Percentiles rank a stretch among this genome's conserved stretches.
phyloP scores from a whole-genome alignment of 2,329 filamentous ascomycete species.

The Nemania abortiva region DNA sequence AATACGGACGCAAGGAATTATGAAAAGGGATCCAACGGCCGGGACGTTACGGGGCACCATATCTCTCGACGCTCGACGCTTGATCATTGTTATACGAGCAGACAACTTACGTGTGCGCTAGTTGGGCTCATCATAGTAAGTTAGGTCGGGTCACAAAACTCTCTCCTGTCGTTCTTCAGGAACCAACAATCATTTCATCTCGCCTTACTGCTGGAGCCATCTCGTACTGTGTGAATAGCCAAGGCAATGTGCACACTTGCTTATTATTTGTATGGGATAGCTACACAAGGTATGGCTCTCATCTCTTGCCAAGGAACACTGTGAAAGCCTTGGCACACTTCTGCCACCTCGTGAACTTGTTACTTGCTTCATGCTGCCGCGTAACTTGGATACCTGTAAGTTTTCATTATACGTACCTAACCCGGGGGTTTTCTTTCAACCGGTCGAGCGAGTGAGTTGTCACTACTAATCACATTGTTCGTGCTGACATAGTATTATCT shows the following conservation, averaged over 20 bases:
- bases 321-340: constrained; percentile 19
- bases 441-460: constrained; percentile 5
- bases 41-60: neutral
- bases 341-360: neutral
- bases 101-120: neutral
- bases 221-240: neutral
- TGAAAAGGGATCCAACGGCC: neutral
- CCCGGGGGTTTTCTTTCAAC: constrained; percentile 16
- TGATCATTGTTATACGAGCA: neutral
- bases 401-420: neutral
- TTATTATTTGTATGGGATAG: neutral
- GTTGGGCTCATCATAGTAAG: constrained; percentile 1
- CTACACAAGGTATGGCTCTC: neutral
- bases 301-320: constrained; percentile 27
- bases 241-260: neutral
- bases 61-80: too few relatives aligned
- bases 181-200: neutral
- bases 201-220: neutral
- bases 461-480: neutral
- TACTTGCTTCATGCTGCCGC: neutral
- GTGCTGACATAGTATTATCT: constrained; percentile 6
- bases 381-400: too few relatives aligned
- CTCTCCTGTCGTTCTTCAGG: neutral
- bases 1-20: neutral
- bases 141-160: neutral